Conservation (phyloP, 2,329 filamentous ascomycete species). For the Xylariaceae sp. region DNA sequence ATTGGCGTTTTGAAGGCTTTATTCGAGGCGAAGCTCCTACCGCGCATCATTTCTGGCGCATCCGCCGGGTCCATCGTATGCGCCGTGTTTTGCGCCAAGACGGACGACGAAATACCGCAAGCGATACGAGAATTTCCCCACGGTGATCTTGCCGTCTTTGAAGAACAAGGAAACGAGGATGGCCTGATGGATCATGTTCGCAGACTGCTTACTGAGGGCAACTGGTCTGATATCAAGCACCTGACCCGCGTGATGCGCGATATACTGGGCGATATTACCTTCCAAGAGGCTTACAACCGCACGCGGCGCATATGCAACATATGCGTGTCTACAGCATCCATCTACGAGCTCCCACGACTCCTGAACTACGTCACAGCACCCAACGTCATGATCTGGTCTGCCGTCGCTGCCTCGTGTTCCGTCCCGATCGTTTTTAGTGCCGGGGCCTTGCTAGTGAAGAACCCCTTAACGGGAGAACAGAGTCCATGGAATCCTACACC, state of each 20-base stretch:
- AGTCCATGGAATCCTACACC: slow-evolving; percentile 81
- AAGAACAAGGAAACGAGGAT: slow-evolving; percentile 53
- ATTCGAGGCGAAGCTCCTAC: slow-evolving; percentile 68
- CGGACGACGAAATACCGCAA: slow-evolving; percentile 69
- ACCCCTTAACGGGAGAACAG: slow-evolving; percentile 71
- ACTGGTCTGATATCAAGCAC: slow-evolving; percentile 79
- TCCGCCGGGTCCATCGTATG: slow-evolving; percentile 85
- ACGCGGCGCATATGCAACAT: slow-evolving; percentile 90
- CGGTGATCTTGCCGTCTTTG: slow-evolving; percentile 78
- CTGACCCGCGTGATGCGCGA: slow-evolving; percentile 74
- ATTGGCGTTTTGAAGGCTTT: slow-evolving; percentile 81
- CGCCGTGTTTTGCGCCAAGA: slow-evolving; percentile 70
- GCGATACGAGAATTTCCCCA: slow-evolving; percentile 67
- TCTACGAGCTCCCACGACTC: slow-evolving; percentile 80
- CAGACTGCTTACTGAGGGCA: slow-evolving; percentile 73
- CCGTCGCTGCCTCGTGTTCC: slow-evolving; percentile 91
- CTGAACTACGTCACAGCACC: slow-evolving; percentile 92
- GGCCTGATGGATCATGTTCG: slow-evolving; percentile 63
- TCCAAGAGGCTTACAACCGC: slow-evolving; percentile 93
- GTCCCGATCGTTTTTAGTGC: slow-evolving; percentile 82
- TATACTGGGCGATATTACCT: slow-evolving; percentile 83
- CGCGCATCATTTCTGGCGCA: slow-evolving; percentile 80
- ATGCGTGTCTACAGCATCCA: slow-evolving; percentile 79
- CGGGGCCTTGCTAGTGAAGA: slow-evolving; percentile 74
- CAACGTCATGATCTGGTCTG: slow-evolving; percentile 94